These are phyloP conservation scores for Podospora didyma DNA, from an alignment of 495 filamentous ascomycete genomes.

Conservation along the genomic window DNA sequence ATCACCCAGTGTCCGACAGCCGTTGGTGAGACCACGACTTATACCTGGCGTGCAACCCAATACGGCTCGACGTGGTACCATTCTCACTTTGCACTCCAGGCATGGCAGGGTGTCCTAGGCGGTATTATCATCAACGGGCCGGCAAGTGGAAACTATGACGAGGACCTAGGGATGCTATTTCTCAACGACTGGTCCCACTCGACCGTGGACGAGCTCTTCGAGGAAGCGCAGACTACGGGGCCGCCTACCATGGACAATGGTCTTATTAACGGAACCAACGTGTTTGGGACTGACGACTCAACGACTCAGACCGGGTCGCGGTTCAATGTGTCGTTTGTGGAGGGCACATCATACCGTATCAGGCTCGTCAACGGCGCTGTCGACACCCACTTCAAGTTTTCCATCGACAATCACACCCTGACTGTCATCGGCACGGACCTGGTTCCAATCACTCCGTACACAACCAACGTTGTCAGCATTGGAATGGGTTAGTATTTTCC, in stretches of 20 bases:
- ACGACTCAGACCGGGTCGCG: constrained; percentile 14
- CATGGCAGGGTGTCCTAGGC: constrained; percentile 41
- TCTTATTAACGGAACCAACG: constrained; percentile 33
- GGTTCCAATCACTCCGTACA: constrained; percentile 41
- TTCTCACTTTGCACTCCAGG: constrained; percentile 49
- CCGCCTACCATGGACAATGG: constrained; percentile 28
- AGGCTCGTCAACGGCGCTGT: constrained; percentile 47
- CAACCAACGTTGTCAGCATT: constrained; percentile 38
- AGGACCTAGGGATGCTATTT: constrained; percentile 24
- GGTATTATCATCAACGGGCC: constrained; percentile 38
- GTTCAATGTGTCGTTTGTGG: constrained; percentile 29
- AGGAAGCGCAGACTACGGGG: constrained; percentile 17
- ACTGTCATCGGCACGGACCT: constrained; percentile 40
- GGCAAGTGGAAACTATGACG: constrained; percentile 36
- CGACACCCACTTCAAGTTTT: constrained; percentile 22
- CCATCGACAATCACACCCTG: constrained; percentile 7
- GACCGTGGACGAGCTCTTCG: constrained; percentile 12
- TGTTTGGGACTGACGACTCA: constrained; percentile 20
- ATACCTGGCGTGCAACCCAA: constrained; percentile 45
- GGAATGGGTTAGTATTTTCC: constrained; percentile 46
- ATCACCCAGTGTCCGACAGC: constrained; percentile 48
- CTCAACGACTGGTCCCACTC: constrained; percentile 27
- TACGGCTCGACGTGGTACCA: constrained; percentile 57
- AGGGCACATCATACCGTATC: constrained; percentile 40
- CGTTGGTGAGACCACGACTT: constrained; percentile 41